phyloP scores from a whole-genome alignment of 2,329 filamentous ascomycete genomes.

The Pyrenophora graminea region DNA sequence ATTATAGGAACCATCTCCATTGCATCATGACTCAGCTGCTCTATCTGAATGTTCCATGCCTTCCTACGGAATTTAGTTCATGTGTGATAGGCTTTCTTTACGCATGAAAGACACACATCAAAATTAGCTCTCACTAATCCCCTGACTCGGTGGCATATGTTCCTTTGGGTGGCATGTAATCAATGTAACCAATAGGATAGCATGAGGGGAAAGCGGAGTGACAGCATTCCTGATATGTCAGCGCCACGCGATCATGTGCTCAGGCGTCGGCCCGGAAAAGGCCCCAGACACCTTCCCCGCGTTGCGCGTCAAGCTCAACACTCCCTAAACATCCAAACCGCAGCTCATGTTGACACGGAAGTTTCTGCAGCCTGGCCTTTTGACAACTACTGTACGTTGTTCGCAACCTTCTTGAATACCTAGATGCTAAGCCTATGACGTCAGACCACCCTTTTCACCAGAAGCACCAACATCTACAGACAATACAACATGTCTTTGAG shows the following conservation, averaged over 20 bases:
- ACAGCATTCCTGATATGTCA: conserved; percentile 26
- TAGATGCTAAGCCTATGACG: conserved; percentile 21
- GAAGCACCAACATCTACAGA: not conserved
- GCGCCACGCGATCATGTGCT: conserved; percentile 31
- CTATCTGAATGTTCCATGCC: no score
- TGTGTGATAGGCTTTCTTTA: no score
- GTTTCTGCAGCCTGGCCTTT: no score
- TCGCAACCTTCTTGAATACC: conserved; percentile 53
- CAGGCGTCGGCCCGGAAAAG: conserved; percentile 27
- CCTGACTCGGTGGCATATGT: no score
- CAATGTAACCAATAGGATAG: no score
- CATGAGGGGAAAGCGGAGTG: conserved; percentile 4
- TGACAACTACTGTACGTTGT: conserved; percentile 8
- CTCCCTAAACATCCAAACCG: not conserved
- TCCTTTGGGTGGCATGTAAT: no score
- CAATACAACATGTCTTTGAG: conserved; percentile 54
- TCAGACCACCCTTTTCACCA: conserved; percentile 19
- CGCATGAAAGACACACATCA: no score
- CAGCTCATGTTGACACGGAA: no score
- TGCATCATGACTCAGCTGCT: not conserved
- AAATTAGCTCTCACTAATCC: no score
- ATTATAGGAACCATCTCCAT: conserved; percentile 14
- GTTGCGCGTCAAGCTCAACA: conserved; percentile 22
- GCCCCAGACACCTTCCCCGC: conserved; percentile 4
- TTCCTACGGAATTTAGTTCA: no score